Base-by-base conservation (phyloP, 164 flowering plant species). In the Tetrastigma voinierianum region DNA sequence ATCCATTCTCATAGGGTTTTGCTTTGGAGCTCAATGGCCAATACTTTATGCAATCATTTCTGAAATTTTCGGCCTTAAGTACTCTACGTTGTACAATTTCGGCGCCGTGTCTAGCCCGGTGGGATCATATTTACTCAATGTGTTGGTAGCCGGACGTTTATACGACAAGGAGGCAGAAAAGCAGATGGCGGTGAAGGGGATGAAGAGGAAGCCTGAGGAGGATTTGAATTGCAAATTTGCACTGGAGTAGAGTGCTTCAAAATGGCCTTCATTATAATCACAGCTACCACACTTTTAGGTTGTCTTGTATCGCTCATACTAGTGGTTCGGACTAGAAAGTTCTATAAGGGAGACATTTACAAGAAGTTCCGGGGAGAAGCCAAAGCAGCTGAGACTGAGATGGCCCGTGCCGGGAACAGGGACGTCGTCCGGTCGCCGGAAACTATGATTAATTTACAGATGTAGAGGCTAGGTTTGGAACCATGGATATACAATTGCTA, bases 21-120 rank as follows among this genome's bases (percentile, higher is more conserved):
- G 83, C 57, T 78, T 79, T 45, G 87, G 85, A n/a, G n/a, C 87
- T 10, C 87, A 83, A 63, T 83, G 84, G 83, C 84, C 87, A 17
- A 43, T 83, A 23, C 64, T 81, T n/a, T n/a, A n/a, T n/a, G 84
- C 2, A 81, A 25, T 83, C 43, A 79, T 83, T 4, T 83, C 87
- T 0, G 87, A 83, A 51, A 59, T 79, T 10, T 83, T 81, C 17
- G 87, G 84, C 1, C 73, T 83, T 17, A 83, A n/a, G n/a, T n/a
- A n/a, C 61, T 81, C 87, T 0, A 81, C 87, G 1, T 23, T 81
- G 57, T 77, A 74, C 71, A 81, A 72, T 51, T 77, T 78, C 10
- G 84, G 84, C 2, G 58, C 72, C 0, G 77, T 69, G 46, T 84
- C 87, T 1, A 83, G 84, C 69, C 87, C 87, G 0, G 15, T 83